Evolutionary conservation across 108 stramenopile genomes (phyloP).

Genomic region (Discostella pseudostelligera): DNA sequence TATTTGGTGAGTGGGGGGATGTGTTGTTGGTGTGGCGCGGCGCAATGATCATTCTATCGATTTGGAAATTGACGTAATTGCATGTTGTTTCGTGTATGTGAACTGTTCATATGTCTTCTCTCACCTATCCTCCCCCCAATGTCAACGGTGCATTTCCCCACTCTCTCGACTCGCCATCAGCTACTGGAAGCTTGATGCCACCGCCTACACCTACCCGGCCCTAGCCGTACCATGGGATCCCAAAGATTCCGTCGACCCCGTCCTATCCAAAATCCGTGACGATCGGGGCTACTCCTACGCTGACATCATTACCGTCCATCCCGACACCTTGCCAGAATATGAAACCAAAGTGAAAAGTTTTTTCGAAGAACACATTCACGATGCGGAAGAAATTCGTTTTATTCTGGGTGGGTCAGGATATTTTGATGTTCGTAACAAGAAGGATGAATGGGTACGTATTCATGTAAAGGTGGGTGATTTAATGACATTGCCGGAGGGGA

Average conservation of each 20-base stretch:
- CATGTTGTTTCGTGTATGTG: too few species aligned
- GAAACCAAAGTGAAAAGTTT: constrained; percentile 91
- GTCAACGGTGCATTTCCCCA: neutral
- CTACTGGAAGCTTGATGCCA: constrained; percentile 88
- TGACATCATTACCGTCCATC: constrained; percentile 91
- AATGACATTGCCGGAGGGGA: constrained; percentile 94
- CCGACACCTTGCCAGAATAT: constrained; percentile 87
- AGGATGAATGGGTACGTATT: constrained; percentile 93
- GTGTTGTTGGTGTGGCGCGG: neutral
- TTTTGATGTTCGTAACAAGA: constrained; percentile 91
- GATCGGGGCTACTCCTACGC: constrained; percentile 80
- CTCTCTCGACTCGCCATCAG: constrained; percentile 1
- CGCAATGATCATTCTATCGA: neutral
- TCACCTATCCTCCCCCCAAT: neutral
- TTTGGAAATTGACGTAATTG: neutral
- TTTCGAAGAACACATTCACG: constrained; percentile 97
- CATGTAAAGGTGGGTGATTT: constrained; percentile 92
- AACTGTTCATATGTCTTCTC: neutral
- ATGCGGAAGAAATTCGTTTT: constrained; percentile 97
- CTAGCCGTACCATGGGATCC: constrained; percentile 87
- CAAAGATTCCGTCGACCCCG: constrained; percentile 75
- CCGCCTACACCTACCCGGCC: constrained; percentile 65
- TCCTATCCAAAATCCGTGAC: constrained; percentile 58
- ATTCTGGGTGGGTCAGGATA: constrained; percentile 83
- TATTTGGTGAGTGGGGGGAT: constrained; percentile 53